Percentiles rank a stretch among this genome's conserved stretches.
Conservation (phyloP, 768 basidiomycete genomes). For the Cantharellus anzutake region DNA sequence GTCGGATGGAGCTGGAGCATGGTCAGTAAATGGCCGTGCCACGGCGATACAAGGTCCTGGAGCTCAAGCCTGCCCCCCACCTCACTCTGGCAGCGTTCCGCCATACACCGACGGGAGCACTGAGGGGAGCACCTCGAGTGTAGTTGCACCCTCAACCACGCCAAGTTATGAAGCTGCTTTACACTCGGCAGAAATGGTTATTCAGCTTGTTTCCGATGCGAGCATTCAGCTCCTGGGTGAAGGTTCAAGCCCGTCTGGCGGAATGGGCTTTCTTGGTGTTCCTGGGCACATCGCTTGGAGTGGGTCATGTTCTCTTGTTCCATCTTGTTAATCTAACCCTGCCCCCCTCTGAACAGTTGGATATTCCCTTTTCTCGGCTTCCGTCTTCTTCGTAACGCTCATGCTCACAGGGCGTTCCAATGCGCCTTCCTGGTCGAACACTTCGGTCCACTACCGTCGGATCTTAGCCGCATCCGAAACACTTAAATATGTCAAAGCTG, state of each 20-base stretch:
- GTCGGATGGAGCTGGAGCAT: background rate
- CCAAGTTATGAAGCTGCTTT: conserved; percentile 44
- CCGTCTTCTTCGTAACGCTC: conserved; percentile 78
- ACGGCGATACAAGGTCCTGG: background rate
- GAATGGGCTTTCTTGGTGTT: conserved; percentile 26
- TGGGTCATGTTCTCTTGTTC: conserved; percentile 24
- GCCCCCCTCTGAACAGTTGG: background rate
- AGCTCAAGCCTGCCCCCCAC: background rate
- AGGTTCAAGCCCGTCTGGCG: too few relatives aligned
- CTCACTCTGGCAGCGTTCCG: too few relatives aligned
- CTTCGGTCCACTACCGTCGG: conserved; percentile 60
- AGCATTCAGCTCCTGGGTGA: conserved; percentile 25
- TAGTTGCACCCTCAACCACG: background rate
- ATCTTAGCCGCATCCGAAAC: background rate
- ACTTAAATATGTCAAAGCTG: background rate
- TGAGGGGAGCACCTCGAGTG: background rate
- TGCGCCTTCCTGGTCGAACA: conserved; percentile 21
- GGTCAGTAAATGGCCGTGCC: background rate
- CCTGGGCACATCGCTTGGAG: conserved; percentile 76
- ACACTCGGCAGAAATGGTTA: conserved; percentile 55
- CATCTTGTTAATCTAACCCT: background rate
- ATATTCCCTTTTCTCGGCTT: conserved; percentile 40
- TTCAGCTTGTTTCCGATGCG: conserved; percentile 51
- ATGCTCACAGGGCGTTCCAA: conserved; percentile 64
- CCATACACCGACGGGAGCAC: too few relatives aligned